Percentiles rank a stretch among this genome's conserved stretches.
phyloP scores from a whole-genome alignment of 2,329 filamentous ascomycete species.

The Alternaria sp. region DNA sequence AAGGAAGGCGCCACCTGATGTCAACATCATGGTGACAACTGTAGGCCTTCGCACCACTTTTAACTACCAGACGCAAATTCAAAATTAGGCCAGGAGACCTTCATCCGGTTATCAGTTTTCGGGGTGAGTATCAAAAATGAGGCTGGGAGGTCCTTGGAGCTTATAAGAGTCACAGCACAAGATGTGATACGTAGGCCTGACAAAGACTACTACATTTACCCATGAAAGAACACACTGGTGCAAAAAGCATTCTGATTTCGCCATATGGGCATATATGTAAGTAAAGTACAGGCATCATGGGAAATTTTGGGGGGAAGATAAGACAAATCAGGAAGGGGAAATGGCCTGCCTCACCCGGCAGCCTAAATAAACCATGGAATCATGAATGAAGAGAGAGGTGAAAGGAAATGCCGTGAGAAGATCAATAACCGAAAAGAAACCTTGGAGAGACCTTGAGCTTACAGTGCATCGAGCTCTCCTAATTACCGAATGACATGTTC shows the following conservation, averaged over 20 bases:
- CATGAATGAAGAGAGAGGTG: slow-evolving; percentile 4
- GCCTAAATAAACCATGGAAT: slow-evolving; percentile 12
- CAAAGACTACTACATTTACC: background rate
- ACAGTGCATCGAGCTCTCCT: background rate
- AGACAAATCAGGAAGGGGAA: background rate
- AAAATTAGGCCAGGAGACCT: background rate
- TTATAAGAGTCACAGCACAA: background rate
- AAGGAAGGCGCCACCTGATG: slow-evolving; percentile 1
- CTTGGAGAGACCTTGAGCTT: background rate
- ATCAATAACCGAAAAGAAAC: slow-evolving; percentile 8
- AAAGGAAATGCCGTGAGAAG: slow-evolving; percentile 13
- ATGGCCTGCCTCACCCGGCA: background rate
- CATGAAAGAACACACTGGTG: slow-evolving; percentile 11
- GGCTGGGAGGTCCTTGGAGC: background rate
- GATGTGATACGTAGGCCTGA: background rate
- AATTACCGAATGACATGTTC: slow-evolving; percentile 35
- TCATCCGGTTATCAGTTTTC: too few species aligned
- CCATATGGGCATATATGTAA: slow-evolving; percentile 19
- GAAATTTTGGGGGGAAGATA: slow-evolving; percentile 1
- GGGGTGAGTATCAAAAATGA: background rate
- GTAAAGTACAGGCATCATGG: slow-evolving; percentile 16
- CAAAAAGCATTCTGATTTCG: slow-evolving; percentile 25
- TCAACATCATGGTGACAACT: slow-evolving; percentile 4
- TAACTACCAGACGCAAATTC: background rate
- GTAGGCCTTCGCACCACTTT: background rate